Percentiles rank a stretch among this genome's conserved stretches.
Evolutionary conservation across 2,329 filamentous ascomycete genomes (phyloP).

Genomic region (Fusarium keratoplasticum): DNA sequence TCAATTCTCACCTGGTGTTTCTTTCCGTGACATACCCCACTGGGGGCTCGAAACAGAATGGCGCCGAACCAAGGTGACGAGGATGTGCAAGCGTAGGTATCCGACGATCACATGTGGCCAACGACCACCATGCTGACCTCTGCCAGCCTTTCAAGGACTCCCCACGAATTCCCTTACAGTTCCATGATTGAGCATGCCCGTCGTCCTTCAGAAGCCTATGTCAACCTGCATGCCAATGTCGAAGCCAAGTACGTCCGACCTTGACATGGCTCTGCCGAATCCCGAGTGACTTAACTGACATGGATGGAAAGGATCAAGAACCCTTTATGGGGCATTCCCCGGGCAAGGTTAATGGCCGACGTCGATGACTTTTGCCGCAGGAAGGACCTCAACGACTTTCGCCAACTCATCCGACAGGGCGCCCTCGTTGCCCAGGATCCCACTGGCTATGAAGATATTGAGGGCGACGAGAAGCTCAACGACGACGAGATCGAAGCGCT

Average conservation of each 20-base stretch:
- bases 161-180: constrained; percentile 44
- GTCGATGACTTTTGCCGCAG: constrained; percentile 72
- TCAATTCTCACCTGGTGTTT: neutral
- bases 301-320: constrained; percentile 54
- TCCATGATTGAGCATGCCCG: constrained; percentile 52
- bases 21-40: neutral
- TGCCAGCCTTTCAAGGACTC: constrained; percentile 37
- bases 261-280: neutral
- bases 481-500: constrained; percentile 71
- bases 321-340: constrained; percentile 64
- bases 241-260: constrained; percentile 56
- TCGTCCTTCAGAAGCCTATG: constrained; percentile 46
- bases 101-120: neutral
- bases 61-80: constrained; percentile 41
- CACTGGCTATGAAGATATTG: constrained; percentile 68
- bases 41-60: constrained; percentile 25
- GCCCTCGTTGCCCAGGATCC: constrained; percentile 81
- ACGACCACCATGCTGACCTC: constrained; percentile 27
- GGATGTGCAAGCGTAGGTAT: constrained; percentile 44
- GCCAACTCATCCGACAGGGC: constrained; percentile 72
- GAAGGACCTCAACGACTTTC: constrained; percentile 69
- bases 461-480: constrained; percentile 66
- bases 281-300: constrained; percentile 24
- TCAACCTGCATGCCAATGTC: constrained; percentile 59
- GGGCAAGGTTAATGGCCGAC: constrained; percentile 62